Percentiles rank a stretch among this genome's conserved stretches.
Conservation (phyloP, 75 land plant species). For the Sequoiadendron giganteum region DNA sequence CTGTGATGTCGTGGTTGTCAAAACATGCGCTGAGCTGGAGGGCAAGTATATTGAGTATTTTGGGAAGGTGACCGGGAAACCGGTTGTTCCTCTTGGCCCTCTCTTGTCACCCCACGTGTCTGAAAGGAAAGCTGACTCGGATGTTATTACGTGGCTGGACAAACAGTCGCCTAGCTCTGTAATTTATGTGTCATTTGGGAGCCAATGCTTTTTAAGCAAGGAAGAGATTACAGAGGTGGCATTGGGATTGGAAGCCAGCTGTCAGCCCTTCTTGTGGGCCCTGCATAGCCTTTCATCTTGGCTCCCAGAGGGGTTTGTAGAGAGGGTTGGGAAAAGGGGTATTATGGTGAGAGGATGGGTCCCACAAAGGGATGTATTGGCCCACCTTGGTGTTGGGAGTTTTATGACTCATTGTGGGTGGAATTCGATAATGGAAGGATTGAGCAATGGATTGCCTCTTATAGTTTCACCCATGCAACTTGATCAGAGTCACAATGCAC, state of each 20-base stretch:
- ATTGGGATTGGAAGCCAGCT: neutral
- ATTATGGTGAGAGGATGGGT: neutral
- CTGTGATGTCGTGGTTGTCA: conserved; percentile 17
- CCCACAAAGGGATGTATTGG: neutral
- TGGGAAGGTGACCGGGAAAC: neutral
- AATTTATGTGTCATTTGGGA: neutral
- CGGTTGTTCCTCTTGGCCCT: no score
- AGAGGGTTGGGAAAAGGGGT: no score
- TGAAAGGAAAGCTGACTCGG: no score
- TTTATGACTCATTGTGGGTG: conserved; percentile 35
- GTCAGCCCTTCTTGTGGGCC: neutral
- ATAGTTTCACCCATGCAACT: conserved; percentile 13
- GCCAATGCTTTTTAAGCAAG: neutral
- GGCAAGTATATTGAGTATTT: neutral
- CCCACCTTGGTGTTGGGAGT: conserved; percentile 8
- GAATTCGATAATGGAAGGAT: conserved; percentile 8
- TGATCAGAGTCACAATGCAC: conserved; percentile 11
- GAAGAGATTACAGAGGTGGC: neutral
- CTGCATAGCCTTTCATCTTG: neutral
- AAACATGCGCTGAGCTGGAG: no score
- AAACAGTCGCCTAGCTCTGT: neutral
- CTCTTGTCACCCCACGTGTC: no score
- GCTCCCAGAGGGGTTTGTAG: neutral
- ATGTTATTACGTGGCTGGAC: no score
- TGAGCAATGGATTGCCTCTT: conserved; percentile 17